Evolutionary conservation across 192 early-diverging fungal species (phyloP).

Genomic region (Backusella luteola): DNA sequence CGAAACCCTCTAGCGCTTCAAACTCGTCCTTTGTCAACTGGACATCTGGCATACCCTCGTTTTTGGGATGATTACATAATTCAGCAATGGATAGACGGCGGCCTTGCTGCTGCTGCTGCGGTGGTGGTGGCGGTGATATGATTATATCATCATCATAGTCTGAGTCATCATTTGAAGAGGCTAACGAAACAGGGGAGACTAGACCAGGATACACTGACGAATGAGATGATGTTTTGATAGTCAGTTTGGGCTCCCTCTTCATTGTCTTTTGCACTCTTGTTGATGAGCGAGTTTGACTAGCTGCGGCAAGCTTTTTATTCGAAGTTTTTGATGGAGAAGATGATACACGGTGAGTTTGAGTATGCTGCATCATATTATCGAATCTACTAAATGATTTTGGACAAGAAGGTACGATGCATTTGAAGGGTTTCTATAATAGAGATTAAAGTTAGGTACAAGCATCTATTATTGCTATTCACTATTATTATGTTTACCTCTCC

Average conservation of each 20-base stretch:
- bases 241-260: not conserved
- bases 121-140: not conserved
- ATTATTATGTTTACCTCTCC: constrained; percentile 33
- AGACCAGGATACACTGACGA: not conserved
- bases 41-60: constrained; percentile 8
- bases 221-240: not conserved
- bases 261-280: not conserved
- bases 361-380: constrained; percentile 84
- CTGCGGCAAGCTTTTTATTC: not conserved
- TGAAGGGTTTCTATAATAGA: constrained; percentile 62
- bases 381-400: constrained; percentile 69
- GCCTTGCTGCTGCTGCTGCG: not conserved
- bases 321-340: not conserved
- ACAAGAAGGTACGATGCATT: constrained; percentile 66
- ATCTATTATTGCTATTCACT: not conserved
- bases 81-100: constrained; percentile 26
- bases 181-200: constrained; percentile 2
- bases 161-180: not conserved
- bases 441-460: not conserved
- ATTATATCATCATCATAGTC: not conserved
- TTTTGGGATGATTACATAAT: constrained; percentile 26
- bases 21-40: constrained; percentile 36
- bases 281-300: not conserved
- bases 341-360: constrained; percentile 60
- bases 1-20: constrained; percentile 32